Conservation (phyloP, 1,284 basidiomycete genomes). For the Cutaneotrichosporon dermatis region DNA sequence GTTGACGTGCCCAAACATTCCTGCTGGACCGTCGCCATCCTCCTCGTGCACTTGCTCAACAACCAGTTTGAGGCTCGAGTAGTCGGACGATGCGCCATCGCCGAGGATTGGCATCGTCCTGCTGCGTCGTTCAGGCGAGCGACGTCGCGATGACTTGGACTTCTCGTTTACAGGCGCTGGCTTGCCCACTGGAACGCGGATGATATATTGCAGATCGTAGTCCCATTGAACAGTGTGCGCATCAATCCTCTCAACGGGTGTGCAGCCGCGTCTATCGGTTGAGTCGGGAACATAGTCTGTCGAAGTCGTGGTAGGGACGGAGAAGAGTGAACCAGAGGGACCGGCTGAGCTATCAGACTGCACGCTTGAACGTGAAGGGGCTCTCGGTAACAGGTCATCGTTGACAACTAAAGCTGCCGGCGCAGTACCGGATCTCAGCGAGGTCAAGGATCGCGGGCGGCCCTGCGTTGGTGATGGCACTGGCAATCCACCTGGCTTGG, state of each 20-base stretch:
- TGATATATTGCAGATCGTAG: constrained; percentile 34
- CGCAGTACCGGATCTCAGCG: background rate
- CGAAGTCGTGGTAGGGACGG: background rate
- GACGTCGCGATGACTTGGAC: background rate
- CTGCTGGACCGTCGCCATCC: constrained; percentile 2
- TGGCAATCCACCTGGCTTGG: background rate
- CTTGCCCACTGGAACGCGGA: constrained; percentile 40
- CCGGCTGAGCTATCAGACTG: constrained; percentile 1
- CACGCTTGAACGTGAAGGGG: background rate
- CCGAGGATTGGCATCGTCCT: constrained; percentile 32
- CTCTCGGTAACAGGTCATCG: background rate
- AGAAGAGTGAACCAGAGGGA: background rate
- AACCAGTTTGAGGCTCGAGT: constrained; percentile 36
- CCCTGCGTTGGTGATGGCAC: background rate
- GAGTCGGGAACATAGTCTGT: constrained; percentile 5
- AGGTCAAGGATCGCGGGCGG: background rate
- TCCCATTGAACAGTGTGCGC: constrained; percentile 42
- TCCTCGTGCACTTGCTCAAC: constrained; percentile 19
- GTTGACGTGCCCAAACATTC: constrained; percentile 40
- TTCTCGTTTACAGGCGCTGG: constrained; percentile 7
- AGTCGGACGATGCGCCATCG: constrained; percentile 36
- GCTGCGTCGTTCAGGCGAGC: background rate
- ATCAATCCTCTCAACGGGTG: constrained; percentile 25
- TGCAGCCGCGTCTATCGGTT: constrained; percentile 31
- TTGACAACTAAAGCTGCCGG: background rate